Conservation (phyloP, 2,329 filamentous ascomycete species). For the Trichoderma koningii region DNA sequence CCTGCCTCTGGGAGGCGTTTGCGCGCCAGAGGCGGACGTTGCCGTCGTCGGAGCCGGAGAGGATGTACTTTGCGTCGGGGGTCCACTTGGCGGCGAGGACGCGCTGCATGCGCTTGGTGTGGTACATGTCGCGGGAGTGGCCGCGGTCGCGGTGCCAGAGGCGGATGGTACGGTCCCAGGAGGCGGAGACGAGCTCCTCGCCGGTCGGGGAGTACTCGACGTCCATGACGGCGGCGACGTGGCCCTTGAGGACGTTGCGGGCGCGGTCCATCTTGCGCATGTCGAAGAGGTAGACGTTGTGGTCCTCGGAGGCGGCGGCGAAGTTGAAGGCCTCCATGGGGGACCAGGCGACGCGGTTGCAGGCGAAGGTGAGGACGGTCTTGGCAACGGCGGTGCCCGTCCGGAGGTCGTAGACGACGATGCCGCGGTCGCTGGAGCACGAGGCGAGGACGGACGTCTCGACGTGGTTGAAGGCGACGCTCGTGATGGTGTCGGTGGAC, state of each 20-base stretch:
- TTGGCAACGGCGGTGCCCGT: slow-evolving; percentile 82
- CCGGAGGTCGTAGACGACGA: slow-evolving; percentile 90
- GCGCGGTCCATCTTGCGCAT: slow-evolving; percentile 88
- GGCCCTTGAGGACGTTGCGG: slow-evolving; percentile 85
- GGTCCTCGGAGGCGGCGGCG: slow-evolving; percentile 89
- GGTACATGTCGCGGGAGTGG: slow-evolving; percentile 89
- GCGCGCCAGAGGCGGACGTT: slow-evolving; percentile 86
- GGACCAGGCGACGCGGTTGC: slow-evolving; percentile 87
- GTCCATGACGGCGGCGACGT: slow-evolving; percentile 91
- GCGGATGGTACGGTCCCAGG: slow-evolving; percentile 81
- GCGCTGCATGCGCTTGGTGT: slow-evolving; percentile 97
- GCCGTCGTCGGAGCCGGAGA: slow-evolving; percentile 91
- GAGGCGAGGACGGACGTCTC: slow-evolving; percentile 91
- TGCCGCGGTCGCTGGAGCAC: slow-evolving; percentile 78
- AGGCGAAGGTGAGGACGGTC: slow-evolving; percentile 77
- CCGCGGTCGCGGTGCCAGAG: slow-evolving; percentile 80
- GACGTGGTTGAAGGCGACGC: slow-evolving; percentile 86
- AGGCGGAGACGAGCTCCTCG: slow-evolving; percentile 87
- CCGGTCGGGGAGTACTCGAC: slow-evolving; percentile 94
- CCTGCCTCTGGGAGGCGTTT: slow-evolving; percentile 78
- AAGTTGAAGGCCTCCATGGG: slow-evolving; percentile 97
- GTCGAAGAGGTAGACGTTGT: slow-evolving; percentile 86
- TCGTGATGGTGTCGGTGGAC: slow-evolving; percentile 84
- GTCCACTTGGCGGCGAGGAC: slow-evolving; percentile 86
- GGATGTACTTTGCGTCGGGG: slow-evolving; percentile 83